Base-by-base conservation (phyloP, 257 asterid genomes). In the Przewalskia tangutica region DNA sequence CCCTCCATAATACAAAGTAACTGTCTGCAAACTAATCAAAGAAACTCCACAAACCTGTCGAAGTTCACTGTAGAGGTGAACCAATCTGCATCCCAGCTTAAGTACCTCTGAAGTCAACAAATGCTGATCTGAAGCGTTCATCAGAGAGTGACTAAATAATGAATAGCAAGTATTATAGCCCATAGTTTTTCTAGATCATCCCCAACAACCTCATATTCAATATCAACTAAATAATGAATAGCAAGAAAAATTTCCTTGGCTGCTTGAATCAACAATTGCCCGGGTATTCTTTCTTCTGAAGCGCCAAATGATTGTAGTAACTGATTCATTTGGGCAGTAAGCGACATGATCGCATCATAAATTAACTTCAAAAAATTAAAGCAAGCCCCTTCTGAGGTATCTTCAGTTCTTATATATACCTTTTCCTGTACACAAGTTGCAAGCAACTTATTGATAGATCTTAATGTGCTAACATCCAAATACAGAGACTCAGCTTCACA, bases 41-140 rank as follows among this genome's bases (percentile, higher is more conserved):
- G 51, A 63, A 80, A 78, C 62, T 53, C 82, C 84, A 85, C 93
- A 84, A 79, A 95, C 98, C 99, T 95, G 98, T 73, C 99, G 97
- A 87, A 95, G 98, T 85, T 95, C 98, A 65, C 97, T 89, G 83
- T 94, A 95, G 73, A 95, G 89, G 85, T 92, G 92, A 80, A 95
- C 84, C 46, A 95, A 81, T 88, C 88, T 86, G 90, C 97, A 91
- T 62, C 95, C 90, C 64, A 95, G 90, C 80, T 88, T 82, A 83
- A 86, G 83, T 84, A 90, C 89, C 85, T 88, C 93, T 7, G 86
- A 71, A 82, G 85, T 87, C 81, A 94, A 82, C 82, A 84, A 53
- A 64, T 89, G 79, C 79, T 86, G 91, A 83, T 87, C 90, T 71
- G 82, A 79, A 80, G 80, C 85, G 51, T 86, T 93, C 81, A 77